These are phyloP conservation scores for Gamsiella multidivaricata DNA, from an alignment of 192 early-diverging fungal species.

Conservation along the genomic window DNA sequence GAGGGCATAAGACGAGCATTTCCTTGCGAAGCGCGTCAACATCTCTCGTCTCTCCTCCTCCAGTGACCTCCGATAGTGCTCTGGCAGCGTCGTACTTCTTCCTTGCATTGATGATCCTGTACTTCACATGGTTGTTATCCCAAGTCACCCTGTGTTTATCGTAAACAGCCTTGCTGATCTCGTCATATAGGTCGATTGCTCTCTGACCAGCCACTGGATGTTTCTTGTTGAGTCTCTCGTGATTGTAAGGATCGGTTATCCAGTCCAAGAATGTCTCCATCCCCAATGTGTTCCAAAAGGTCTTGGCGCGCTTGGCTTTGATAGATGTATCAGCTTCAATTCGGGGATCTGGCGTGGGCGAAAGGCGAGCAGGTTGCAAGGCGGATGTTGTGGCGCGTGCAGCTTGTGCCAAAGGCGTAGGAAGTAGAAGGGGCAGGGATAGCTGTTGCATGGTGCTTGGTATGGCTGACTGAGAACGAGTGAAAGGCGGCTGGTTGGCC, in stretches of 20 bases:
- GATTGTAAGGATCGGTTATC: slow-evolving; percentile 2
- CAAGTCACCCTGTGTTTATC: neutral
- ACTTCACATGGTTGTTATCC: neutral
- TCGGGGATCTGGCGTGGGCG: too few species aligned
- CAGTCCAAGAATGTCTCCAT: slow-evolving; percentile 4
- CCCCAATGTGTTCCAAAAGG: neutral
- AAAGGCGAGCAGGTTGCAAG: too few species aligned
- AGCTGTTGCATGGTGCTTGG: too few species aligned
- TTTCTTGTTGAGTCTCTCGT: too few species aligned
- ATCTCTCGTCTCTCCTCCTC: neutral
- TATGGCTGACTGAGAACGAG: too few species aligned
- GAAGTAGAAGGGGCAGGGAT: too few species aligned
- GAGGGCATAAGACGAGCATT: neutral
- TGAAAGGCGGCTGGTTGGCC: too few species aligned
- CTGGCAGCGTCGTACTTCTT: slow-evolving; percentile 1
- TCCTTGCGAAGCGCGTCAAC: neutral
- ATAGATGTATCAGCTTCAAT: too few species aligned
- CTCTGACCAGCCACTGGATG: slow-evolving; percentile 1
- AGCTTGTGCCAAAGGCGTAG: too few species aligned
- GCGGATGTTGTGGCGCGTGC: too few species aligned
- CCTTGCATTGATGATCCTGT: too few species aligned
- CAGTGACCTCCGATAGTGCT: neutral
- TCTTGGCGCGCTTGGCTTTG: too few species aligned
- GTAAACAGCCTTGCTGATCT: neutral
- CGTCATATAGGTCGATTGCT: neutral